These are phyloP conservation scores for Globisporangium mamillatum DNA, from an alignment of 352 stramenopile species.

Conservation along the genomic window DNA sequence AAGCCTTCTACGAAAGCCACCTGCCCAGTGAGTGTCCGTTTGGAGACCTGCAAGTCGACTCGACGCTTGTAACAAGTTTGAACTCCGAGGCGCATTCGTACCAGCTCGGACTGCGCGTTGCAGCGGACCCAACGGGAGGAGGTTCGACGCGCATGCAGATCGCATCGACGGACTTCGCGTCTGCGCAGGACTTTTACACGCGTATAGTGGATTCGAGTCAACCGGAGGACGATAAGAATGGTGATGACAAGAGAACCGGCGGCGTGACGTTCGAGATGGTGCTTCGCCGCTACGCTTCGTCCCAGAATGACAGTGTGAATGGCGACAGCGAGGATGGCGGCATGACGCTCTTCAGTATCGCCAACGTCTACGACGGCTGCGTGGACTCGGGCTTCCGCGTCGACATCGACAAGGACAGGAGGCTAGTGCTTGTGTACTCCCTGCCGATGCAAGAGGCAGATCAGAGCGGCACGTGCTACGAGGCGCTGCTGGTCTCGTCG, in stretches of 20 bases:
- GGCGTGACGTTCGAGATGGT: conserved; percentile 75
- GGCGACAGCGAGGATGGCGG: conserved; percentile 29
- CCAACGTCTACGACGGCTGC: conserved; percentile 59
- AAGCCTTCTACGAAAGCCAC: conserved; percentile 24
- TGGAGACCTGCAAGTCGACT: conserved; percentile 52
- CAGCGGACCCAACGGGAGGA: conserved; percentile 19
- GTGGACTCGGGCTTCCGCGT: conserved; percentile 65
- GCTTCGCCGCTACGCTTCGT: conserved; percentile 32
- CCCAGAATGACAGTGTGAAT: background rate
- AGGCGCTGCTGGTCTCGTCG: conserved; percentile 38
- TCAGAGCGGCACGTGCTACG: conserved; percentile 44
- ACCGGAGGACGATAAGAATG: background rate
- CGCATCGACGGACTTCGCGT: conserved; percentile 44
- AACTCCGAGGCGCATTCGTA: conserved; percentile 23
- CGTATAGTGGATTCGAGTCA: conserved; percentile 20
- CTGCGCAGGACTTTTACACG: conserved; percentile 50
- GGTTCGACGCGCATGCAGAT: conserved; percentile 45
- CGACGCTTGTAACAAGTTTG: conserved; percentile 26
- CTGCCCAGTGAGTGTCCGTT: conserved; percentile 44
- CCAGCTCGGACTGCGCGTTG: conserved; percentile 48
- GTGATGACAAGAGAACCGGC: background rate
- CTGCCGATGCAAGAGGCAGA: conserved; percentile 38
- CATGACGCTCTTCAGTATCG: conserved; percentile 76
- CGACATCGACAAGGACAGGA: conserved; percentile 52
- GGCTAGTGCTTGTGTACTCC: conserved; percentile 64